These are phyloP conservation scores for Schizopora paradoxa DNA, from an alignment of 1,284 basidiomycete genomes.

Conservation along the genomic window DNA sequence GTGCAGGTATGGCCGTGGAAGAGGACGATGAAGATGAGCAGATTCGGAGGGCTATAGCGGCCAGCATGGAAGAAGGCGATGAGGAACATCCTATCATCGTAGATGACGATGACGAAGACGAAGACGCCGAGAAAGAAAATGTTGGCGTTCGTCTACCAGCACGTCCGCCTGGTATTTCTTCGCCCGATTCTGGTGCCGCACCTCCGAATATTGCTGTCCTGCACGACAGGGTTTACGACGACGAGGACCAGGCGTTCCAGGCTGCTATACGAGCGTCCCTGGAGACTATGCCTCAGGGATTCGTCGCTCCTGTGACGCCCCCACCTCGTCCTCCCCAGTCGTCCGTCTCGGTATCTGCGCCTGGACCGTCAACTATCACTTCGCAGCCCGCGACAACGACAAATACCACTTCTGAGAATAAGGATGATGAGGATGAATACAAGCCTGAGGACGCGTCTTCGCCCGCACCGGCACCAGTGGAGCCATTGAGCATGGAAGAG, in stretches of 20 bases:
- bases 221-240: slow-evolving; percentile 65
- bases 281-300: slow-evolving; percentile 57
- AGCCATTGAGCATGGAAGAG: slow-evolving; percentile 62
- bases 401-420: slow-evolving; percentile 22
- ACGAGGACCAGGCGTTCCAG: slow-evolving; percentile 83
- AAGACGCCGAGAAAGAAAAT: slow-evolving; percentile 21
- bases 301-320: slow-evolving; percentile 33
- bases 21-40: slow-evolving; percentile 56
- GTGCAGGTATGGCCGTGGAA: slow-evolving; percentile 18
- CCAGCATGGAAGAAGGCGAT: slow-evolving; percentile 39
- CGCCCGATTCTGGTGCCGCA: too few relatives aligned
- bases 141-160: slow-evolving; percentile 17
- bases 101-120: slow-evolving; percentile 21
- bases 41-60: slow-evolving; percentile 59
- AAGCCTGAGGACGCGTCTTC: slow-evolving; percentile 20
- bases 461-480: slow-evolving; percentile 25
- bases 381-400: slow-evolving; percentile 11
- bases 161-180: slow-evolving; percentile 5
- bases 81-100: slow-evolving; percentile 7
- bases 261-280: slow-evolving; percentile 82
- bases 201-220: slow-evolving; percentile 20
- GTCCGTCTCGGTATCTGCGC: slow-evolving; percentile 17
- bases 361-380: slow-evolving; percentile 20
- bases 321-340: slow-evolving; percentile 24
- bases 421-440: slow-evolving; percentile 27